Evolutionary conservation across 2,329 filamentous ascomycete genomes (phyloP), one percentile per base, ranked within the genome.

Genomic region (Hymenoscyphus scutula): DNA sequence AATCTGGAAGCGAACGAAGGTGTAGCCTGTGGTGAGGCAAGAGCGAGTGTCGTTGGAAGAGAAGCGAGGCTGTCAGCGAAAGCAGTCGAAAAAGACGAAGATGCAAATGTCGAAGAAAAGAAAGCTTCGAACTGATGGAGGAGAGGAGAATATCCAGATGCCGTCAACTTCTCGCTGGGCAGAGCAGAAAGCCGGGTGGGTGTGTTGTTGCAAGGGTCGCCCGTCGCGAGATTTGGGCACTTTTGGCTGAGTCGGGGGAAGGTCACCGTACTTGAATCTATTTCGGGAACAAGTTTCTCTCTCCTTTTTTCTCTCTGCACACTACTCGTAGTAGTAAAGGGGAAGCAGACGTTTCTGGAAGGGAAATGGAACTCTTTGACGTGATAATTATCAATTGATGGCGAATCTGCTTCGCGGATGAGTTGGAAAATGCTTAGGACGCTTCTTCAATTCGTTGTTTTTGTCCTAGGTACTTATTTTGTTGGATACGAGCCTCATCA

Each of bases 11-110:
- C 53, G 60, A 68, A 62, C 62, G 68, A 69, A 58, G 41, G 67
- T 63, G 53, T 57, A 19, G 23, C 34, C 37, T 29, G 23, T 53
- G 62, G 65, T n/a, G n/a, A 58, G 45, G 58, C 41, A 59, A 51
- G 63, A 69, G 65, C 68, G 68, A 69, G 54, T 59, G 68, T 67
- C 25, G 58, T n/a, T 37, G 15, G 56, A 23, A 56, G 19, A 38
- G 37, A 38, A 23, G 62, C 59, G 55, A 54, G 38, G 17, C 41
- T 29, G 25, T 38, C 27, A 19, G 51, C 48, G n/a, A 45, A 17
- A 48, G 29, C 48, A 27, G 25, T 15, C 58, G 17, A 29, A 53
- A 53, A 58, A 41, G 56, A 45, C 25, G 45, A 59, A 56, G 60
- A 57, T 56, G 38, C 27, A 53, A 48, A 30, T 34, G 57, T 32